Evolutionary conservation across 2,329 filamentous ascomycete genomes (phyloP).

Genomic region (Botrytis hyacinthi): DNA sequence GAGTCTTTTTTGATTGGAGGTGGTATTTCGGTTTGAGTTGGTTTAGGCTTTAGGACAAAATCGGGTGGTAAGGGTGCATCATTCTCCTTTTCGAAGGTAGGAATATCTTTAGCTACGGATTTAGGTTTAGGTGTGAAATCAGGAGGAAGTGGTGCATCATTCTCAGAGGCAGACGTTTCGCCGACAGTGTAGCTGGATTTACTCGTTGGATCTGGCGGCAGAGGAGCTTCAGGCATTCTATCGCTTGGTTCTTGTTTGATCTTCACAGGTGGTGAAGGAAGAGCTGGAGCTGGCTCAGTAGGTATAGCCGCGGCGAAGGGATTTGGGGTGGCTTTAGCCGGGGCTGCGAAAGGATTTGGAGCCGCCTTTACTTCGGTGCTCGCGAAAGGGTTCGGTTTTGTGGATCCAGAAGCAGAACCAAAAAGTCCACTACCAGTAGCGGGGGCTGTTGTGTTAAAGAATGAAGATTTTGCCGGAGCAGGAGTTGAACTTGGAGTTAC

Average conservation of each 20-base stretch:
- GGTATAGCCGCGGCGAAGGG: constrained; percentile 28
- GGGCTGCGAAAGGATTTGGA: constrained; percentile 8
- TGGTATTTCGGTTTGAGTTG: constrained; percentile 20
- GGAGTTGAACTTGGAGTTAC: constrained; percentile 33
- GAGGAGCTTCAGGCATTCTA: constrained; percentile 40
- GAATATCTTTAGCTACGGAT: neutral
- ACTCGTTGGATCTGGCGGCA: constrained; percentile 46
- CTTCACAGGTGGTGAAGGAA: constrained; percentile 25
- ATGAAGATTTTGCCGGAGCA: constrained; percentile 28
- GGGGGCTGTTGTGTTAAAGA: constrained; percentile 26
- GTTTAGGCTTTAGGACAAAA: constrained; percentile 31
- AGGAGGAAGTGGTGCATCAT: constrained; percentile 45
- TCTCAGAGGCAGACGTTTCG: constrained; percentile 43
- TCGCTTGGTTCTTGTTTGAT: constrained; percentile 34
- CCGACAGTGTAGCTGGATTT: constrained; percentile 38
- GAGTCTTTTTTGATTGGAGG: constrained; percentile 11
- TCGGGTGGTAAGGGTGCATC: constrained; percentile 46
- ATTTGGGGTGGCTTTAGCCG: constrained; percentile 18
- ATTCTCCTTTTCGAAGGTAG: constrained; percentile 31
- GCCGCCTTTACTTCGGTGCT: constrained; percentile 17
- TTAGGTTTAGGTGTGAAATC: constrained; percentile 37
- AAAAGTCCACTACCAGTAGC: constrained; percentile 24
- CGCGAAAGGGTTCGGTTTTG: constrained; percentile 25
- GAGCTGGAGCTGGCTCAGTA: constrained; percentile 22
- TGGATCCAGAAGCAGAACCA: constrained; percentile 26